Evolutionary conservation across 805 yeast genomes (phyloP).

Genomic region (Lipomyces sp.): DNA sequence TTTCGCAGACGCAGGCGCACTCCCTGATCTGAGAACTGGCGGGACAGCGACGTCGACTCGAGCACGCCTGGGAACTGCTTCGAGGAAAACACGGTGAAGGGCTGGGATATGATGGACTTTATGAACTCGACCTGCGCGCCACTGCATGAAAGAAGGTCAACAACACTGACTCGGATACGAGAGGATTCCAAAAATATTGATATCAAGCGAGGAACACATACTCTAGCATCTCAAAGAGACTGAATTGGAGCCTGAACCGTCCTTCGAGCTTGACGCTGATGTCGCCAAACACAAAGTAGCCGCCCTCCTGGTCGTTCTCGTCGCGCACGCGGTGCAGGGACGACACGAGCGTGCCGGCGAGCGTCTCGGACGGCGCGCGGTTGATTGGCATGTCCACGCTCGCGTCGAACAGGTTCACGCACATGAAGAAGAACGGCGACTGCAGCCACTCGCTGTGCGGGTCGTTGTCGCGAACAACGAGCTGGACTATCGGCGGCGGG

Average conservation of each 20-base stretch:
- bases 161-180: not conserved
- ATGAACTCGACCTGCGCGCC: slow-evolving; percentile 28
- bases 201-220: slow-evolving; percentile 1
- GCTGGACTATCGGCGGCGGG: slow-evolving; percentile 30
- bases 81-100: slow-evolving; percentile 24
- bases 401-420: slow-evolving; percentile 25
- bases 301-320: slow-evolving; percentile 25
- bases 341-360: slow-evolving; percentile 29
- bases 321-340: slow-evolving; percentile 29
- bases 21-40: slow-evolving; percentile 30
- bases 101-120: slow-evolving; percentile 22
- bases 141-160: not conserved
- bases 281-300: slow-evolving; percentile 31
- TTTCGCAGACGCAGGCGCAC: slow-evolving; percentile 30
- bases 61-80: slow-evolving; percentile 29
- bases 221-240: slow-evolving; percentile 29
- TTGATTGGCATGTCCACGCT: slow-evolving; percentile 12
- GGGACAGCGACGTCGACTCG: slow-evolving; percentile 29
- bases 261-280: slow-evolving; percentile 27
- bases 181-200: not conserved
- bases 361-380: slow-evolving; percentile 24
- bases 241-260: slow-evolving; percentile 27
- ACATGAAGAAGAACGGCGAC: slow-evolving; percentile 29
- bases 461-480: slow-evolving; percentile 22
- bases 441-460: slow-evolving; percentile 25